phyloP scores from a whole-genome alignment of 208 protist genomes.

The Leishmania mexicana region DNA sequence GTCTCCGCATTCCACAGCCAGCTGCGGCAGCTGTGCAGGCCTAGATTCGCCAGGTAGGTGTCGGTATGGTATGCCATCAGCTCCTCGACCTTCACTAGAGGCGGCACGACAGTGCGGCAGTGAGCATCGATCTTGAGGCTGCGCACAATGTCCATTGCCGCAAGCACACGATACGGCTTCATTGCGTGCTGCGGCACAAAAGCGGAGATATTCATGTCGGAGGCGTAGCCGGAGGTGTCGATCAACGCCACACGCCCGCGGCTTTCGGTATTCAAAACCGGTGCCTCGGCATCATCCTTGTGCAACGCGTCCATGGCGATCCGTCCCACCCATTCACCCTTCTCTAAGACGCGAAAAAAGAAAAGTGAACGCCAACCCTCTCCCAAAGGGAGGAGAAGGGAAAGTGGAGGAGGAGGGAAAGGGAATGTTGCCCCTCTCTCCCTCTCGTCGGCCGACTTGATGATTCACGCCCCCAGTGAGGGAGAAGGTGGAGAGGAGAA shows the following conservation, averaged over 20 bases:
- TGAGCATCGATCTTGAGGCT: conserved; percentile 60
- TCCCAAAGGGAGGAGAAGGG: not conserved
- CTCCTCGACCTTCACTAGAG: conserved; percentile 69
- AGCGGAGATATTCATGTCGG: conserved; percentile 86
- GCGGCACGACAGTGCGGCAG: conserved; percentile 74
- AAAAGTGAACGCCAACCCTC: not conserved
- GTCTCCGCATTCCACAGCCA: conserved; percentile 86
- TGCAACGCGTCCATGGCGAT: not conserved
- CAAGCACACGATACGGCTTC: conserved; percentile 88
- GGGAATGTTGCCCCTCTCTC: not conserved
- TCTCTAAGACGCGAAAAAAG: not conserved
- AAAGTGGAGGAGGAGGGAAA: not conserved
- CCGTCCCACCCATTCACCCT: not conserved
- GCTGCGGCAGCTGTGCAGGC: conserved; percentile 76
- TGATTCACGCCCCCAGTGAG: not conserved
- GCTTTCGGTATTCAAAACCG: not conserved
- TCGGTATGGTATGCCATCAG: conserved; percentile 72
- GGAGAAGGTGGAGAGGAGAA: not conserved
- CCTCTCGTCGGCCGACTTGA: not conserved
- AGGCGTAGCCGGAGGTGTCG: conserved; percentile 82
- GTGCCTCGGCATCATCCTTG: not conserved
- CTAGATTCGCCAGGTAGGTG: conserved; percentile 84
- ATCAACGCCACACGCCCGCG: conserved; percentile 58
- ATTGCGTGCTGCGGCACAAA: conserved; percentile 90
- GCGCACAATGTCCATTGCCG: conserved; percentile 81